Evolutionary conservation across 1,284 basidiomycete species (phyloP), one percentile per base, ranked within the genome.

Genomic region (Grifola frondosa): DNA sequence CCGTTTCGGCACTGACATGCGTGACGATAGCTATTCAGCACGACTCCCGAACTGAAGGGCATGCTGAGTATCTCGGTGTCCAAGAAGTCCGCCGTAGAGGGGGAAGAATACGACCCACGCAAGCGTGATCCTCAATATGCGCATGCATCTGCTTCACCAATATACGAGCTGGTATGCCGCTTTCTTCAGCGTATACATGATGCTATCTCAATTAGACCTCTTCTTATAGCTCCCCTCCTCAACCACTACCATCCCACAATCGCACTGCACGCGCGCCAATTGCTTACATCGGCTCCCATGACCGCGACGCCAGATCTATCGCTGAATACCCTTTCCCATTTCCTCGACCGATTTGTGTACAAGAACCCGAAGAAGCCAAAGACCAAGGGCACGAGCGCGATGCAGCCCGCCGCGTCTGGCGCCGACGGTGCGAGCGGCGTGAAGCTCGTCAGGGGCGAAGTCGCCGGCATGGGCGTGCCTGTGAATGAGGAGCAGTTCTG

Each of bases 101-200:
- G 47, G 7, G 78, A 86, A 54, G 66, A 56, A 2, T 97, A 97
- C 56, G 93, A 97, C 59, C 81, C 91, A 0, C 75, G 77, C 40
- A 99, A 99, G 67, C 82, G 95, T 23, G 94, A 98, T 45, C 96
- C 97, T 0, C 81, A 86, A 54, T 97, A 81, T 60, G 88, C 93
- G 0, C 78, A 90, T 58, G 91, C 97, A 0, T 82, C 86, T 17
- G 69, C 80, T 4, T 84, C 83, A n/a, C 88, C 88, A 34, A 67
- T 97, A 3, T 97, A 92, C 83, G 94, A 97, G 64, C 73, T 97
- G 6, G 91, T 93, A 56, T 42, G 84, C 69, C 3, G 1, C 12
- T 12, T 32, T 21, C 20, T n/a, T 38, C 11, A 25, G 19, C 10
- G 15, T 30, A 12, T 19, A 21, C 37, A 35, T 33, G n/a, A 19